Evolutionary conservation across 805 yeast species (phyloP).

Genomic region (Saccharomycopsis fodiens): DNA sequence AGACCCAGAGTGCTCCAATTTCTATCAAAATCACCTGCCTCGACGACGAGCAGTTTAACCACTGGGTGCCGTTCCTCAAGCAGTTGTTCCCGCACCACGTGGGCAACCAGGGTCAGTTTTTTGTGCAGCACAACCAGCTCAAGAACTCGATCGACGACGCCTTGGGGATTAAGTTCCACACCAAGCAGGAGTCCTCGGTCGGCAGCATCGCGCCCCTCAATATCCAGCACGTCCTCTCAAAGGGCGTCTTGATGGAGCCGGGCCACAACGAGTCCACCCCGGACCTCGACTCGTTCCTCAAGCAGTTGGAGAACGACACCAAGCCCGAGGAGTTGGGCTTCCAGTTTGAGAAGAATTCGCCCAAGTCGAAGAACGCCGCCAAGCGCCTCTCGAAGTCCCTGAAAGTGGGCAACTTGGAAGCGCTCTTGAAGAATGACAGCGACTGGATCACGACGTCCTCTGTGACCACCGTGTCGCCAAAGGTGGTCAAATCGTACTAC

Average conservation of each 20-base stretch:
- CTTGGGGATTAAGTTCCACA: slow-evolving; percentile 16
- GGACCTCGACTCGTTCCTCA: slow-evolving; percentile 25
- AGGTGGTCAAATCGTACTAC: slow-evolving; percentile 7
- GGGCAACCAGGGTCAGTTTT: slow-evolving; percentile 62
- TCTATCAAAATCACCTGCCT: slow-evolving; percentile 13
- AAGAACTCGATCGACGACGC: slow-evolving; percentile 9
- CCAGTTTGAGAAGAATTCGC: slow-evolving; percentile 3
- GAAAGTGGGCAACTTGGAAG: slow-evolving; percentile 13
- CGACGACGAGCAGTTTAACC: slow-evolving; percentile 16
- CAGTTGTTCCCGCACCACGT: slow-evolving; percentile 31
- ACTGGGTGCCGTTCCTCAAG: slow-evolving; percentile 17
- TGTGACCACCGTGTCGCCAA: slow-evolving; percentile 1
- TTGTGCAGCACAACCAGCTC: slow-evolving; percentile 69
- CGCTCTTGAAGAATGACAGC: slow-evolving; percentile 4
- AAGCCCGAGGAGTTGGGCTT: slow-evolving; percentile 1
- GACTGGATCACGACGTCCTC: slow-evolving; percentile 19
- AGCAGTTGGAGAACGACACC: slow-evolving; percentile 25
- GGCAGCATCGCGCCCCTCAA: not conserved
- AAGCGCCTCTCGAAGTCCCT: slow-evolving; percentile 13
- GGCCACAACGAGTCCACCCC: not conserved
- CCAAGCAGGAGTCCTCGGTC: not conserved
- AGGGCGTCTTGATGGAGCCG: not conserved
- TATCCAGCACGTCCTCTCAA: not conserved
- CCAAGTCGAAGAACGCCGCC: not conserved
- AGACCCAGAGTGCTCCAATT: not conserved